A percentile compares a stretch with the other conserved stretches of the same genome.
Conservation (phyloP, 83 land plant species). For the Picea engelmannii region DNA sequence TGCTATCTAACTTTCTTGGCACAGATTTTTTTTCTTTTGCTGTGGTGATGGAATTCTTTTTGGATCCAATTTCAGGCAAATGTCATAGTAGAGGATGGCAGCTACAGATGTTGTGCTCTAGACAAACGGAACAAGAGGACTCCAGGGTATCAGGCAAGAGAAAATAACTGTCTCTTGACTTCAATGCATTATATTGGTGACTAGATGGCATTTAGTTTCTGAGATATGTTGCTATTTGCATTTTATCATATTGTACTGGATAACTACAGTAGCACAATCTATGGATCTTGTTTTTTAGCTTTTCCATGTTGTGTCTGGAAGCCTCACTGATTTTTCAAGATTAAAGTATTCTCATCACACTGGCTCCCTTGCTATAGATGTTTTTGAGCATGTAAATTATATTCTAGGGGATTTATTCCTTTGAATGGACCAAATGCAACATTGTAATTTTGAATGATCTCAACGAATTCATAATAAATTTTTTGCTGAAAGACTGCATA, state of each 20-base stretch:
- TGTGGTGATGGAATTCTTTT: too few relatives aligned
- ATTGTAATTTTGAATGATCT: background rate
- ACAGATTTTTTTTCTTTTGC: too few relatives aligned
- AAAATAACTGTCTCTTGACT: background rate
- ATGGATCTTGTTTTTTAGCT: background rate
- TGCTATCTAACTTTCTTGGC: too few relatives aligned
- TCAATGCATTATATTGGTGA: background rate
- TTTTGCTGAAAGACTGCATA: background rate
- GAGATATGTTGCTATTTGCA: background rate
- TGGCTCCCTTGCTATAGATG: background rate
- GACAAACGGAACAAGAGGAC: slow-evolving; percentile 17
- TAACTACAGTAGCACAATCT: background rate
- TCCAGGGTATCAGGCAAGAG: slow-evolving; percentile 9
- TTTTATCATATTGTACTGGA: background rate
- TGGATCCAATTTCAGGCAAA: too few relatives aligned
- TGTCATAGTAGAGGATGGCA: slow-evolving; percentile 10
- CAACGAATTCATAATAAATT: background rate
- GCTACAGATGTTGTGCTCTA: background rate
- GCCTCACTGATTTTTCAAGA: background rate
- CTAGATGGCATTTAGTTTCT: background rate
- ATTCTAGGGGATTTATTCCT: background rate
- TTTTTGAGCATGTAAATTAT: background rate
- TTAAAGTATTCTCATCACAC: background rate
- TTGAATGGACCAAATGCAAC: slow-evolving; percentile 2
- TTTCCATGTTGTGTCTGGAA: background rate